Conservation (phyloP, 2,329 filamentous ascomycete genomes). For the Neospermospora avenae region DNA sequence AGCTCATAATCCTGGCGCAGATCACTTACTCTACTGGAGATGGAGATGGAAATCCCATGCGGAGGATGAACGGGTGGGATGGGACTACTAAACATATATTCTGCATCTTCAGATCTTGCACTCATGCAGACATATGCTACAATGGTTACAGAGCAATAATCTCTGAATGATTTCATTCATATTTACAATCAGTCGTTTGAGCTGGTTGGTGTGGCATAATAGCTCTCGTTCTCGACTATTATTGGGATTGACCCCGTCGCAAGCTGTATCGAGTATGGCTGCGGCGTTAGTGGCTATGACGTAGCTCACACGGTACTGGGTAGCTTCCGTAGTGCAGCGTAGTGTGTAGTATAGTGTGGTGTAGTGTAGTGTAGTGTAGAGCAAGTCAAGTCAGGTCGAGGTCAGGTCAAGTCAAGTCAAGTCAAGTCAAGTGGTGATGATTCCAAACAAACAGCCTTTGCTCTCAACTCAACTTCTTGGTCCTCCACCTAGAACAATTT, state of each 20-base stretch:
- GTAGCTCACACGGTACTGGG: not conserved
- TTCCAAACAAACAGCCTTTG: not conserved
- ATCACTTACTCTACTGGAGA: not conserved
- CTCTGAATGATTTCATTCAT: not conserved
- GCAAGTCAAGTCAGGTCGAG: no score
- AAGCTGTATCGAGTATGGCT: not conserved
- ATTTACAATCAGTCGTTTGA: not conserved
- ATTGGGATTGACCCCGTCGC: not conserved
- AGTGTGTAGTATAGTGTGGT: not conserved
- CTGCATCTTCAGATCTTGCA: no score
- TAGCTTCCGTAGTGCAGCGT: not conserved
- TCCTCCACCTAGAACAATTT: not conserved
- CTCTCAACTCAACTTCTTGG: not conserved
- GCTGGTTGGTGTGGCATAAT: no score
- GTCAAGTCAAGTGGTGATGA: no score
- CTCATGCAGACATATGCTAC: not conserved
- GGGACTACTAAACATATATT: no score
- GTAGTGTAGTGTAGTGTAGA: not conserved
- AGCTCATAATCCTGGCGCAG: constrained; percentile 1
- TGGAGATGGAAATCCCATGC: not conserved
- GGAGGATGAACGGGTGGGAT: not conserved
- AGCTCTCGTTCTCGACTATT: not conserved
- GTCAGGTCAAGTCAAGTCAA: no score
- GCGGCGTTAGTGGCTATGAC: not conserved
- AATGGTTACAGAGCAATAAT: not conserved